Evolutionary conservation across 805 yeast genomes (phyloP), one percentile per base, ranked within the genome.

Genomic region (Metschnikowia aberdeeniae): DNA sequence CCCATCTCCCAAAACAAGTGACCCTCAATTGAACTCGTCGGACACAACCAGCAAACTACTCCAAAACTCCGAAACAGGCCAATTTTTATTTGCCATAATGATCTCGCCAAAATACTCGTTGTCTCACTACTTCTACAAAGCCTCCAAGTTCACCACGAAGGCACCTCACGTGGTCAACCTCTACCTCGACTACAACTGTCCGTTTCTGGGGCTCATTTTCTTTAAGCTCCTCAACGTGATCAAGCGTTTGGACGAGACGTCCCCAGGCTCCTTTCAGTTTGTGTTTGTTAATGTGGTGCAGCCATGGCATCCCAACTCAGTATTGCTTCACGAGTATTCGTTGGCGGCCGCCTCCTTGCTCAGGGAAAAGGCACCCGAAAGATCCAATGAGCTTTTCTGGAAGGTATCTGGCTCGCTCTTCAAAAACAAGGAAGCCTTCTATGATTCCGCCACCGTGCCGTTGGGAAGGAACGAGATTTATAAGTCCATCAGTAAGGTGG

Each of bases 281-380:
- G 77, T 81, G 9, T 79, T 84, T 62, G 75, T 81, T 50, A 84
- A 86, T 57, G 89, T 83, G 34, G 72, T 85, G n/a, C 96, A 89
- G 68, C 93, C 95, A 53, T 89, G 96, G 96, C 96, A 89, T 61
- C 83, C 90, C 36, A 78, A 81, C 45, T 82, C 92, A 1, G 75
- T 78, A 5, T 64, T 79, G 31, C 68, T 81, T 33, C 84, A 84
- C 60, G 96, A 89, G 58, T 84, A 85, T 34, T 74, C 85, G 0
- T 62, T 89, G 22, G 89, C 83, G 0, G 81, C 83, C 27, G 86
- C 85, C n/a, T 68, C 76, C 40, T 80, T 84, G 60, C 77, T 88
- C 76, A 53, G 67, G 35, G 64, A 61, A 22, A 46, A 51, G 27
- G 52, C 41, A 9, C 48, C 51, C 4, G 56, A 52, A 7, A 44